Conservation (phyloP, 2,329 filamentous ascomycete species). For the Pseudogymnoascus sp. region DNA sequence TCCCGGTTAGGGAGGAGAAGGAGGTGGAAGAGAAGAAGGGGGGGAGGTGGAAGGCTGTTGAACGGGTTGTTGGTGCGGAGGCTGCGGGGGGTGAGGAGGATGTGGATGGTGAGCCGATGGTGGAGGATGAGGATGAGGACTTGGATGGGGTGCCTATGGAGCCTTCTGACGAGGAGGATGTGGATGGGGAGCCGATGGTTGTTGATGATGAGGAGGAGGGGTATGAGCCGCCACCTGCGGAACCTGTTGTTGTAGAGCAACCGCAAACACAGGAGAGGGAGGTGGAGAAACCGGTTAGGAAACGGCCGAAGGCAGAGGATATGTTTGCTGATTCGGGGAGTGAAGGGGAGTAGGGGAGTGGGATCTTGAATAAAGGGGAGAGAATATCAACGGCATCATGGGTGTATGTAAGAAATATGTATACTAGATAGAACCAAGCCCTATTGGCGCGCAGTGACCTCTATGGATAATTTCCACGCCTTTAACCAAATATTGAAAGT, state of each 20-base stretch:
- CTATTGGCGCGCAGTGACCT: not conserved
- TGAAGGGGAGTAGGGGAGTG: slow-evolving; percentile 15
- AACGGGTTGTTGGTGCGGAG: slow-evolving; percentile 29
- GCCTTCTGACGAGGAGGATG: slow-evolving; percentile 33
- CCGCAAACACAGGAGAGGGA: not conserved
- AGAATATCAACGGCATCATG: not conserved
- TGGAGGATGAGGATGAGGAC: slow-evolving; percentile 22
- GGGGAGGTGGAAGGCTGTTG: slow-evolving; percentile 31
- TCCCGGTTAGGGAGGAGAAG: slow-evolving; percentile 21
- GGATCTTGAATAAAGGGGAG: not conserved
- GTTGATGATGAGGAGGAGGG: slow-evolving; percentile 40
- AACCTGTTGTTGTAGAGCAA: slow-evolving; percentile 10
- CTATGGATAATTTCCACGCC: not conserved
- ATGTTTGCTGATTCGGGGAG: slow-evolving; percentile 78
- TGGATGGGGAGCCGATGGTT: slow-evolving; percentile 34
- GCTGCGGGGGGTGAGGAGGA: slow-evolving; percentile 31
- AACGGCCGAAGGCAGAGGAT: slow-evolving; percentile 67
- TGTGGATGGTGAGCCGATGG: slow-evolving; percentile 32
- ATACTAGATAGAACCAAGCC: not conserved
- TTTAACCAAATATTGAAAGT: not conserved
- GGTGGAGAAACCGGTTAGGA: slow-evolving; percentile 33
- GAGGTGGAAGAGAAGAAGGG: slow-evolving; percentile 37
- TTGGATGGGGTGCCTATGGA: slow-evolving; percentile 38
- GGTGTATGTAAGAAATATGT: not conserved
- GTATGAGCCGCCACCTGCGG: slow-evolving; percentile 21